Percentiles rank a stretch among this genome's conserved stretches.
Conservation (phyloP, 2,329 filamentous ascomycete genomes). For the Ophiostoma perfectum region DNA sequence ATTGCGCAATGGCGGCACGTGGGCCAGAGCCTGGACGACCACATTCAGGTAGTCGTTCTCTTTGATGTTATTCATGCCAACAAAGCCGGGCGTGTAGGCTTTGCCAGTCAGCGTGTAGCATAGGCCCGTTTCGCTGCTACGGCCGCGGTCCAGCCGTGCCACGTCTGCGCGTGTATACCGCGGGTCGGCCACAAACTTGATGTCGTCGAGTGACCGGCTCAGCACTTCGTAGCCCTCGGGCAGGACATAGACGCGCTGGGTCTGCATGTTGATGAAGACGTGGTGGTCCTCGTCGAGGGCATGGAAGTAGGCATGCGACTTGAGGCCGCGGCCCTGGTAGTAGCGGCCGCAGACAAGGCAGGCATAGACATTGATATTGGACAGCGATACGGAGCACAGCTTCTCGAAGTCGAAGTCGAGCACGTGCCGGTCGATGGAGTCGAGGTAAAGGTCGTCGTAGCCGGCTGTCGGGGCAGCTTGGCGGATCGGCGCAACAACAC, state of each 20-base stretch:
- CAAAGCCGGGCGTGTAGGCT: constrained; percentile 87
- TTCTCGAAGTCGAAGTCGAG: constrained; percentile 99
- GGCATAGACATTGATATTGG: constrained; percentile 98
- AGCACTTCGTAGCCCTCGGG: constrained; percentile 96
- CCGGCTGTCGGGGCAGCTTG: constrained; percentile 77
- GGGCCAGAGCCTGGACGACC: constrained; percentile 82
- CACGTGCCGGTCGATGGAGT: constrained; percentile 88
- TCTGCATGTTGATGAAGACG: constrained; percentile 97
- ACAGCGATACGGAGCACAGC: constrained; percentile 89
- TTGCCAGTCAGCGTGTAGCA: constrained; percentile 76
- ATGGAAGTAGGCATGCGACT: constrained; percentile 96
- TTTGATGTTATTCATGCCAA: constrained; percentile 99
- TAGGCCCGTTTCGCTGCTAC: not conserved
- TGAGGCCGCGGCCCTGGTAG: constrained; percentile 87
- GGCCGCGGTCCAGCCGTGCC: constrained; percentile 62
- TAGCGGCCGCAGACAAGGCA: constrained; percentile 98
- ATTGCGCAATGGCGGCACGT: constrained; percentile 84
- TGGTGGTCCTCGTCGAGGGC: constrained; percentile 92
- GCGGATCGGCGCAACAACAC: constrained; percentile 48
- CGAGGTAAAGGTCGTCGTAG: constrained; percentile 93
- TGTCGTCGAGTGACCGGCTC: constrained; percentile 91
- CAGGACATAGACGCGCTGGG: constrained; percentile 82
- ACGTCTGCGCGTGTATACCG: constrained; percentile 77
- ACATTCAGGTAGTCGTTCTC: constrained; percentile 99
- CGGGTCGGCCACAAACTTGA: constrained; percentile 95